A percentile compares a stretch with the other conserved stretches of the same genome.
Evolutionary conservation across 1,284 basidiomycete genomes (phyloP).

Genomic region (Erythrobasidium hasegawianum): DNA sequence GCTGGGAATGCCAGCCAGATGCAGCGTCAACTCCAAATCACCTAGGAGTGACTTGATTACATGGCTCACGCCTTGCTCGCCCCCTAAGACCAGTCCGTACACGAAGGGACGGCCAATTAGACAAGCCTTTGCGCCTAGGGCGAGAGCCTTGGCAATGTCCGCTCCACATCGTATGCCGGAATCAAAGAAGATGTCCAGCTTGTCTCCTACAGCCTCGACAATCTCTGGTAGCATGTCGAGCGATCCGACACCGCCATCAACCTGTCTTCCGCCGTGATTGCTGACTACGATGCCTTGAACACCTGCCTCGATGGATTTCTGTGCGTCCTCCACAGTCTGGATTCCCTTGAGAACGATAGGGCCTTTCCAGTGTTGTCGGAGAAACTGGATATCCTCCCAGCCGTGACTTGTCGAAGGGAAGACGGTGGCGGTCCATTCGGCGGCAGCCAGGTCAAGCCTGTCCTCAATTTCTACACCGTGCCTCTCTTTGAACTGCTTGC

Average conservation of each 20-base stretch:
- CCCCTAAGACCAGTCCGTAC: constrained; percentile 62
- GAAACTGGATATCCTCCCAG: constrained; percentile 31
- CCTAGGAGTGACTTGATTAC: constrained; percentile 61
- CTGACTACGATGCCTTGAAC: constrained; percentile 67
- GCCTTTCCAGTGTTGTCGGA: constrained; percentile 54
- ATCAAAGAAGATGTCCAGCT: constrained; percentile 69
- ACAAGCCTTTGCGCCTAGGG: constrained; percentile 8
- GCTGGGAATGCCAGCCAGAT: no score
- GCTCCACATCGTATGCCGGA: constrained; percentile 49
- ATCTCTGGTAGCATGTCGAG: constrained; percentile 64
- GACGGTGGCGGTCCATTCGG: constrained; percentile 4
- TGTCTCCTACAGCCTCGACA: constrained; percentile 52
- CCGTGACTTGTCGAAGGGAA: background rate
- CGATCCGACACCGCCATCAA: constrained; percentile 71
- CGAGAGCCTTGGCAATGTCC: constrained; percentile 21
- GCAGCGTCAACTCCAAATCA: constrained; percentile 59
- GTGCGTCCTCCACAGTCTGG: constrained; percentile 50
- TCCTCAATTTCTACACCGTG: background rate
- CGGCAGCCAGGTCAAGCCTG: background rate
- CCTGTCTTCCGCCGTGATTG: constrained; percentile 73
- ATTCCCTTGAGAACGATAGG: constrained; percentile 60
- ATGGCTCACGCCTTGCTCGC: constrained; percentile 63
- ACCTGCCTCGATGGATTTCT: constrained; percentile 60
- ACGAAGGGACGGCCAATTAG: constrained; percentile 58
- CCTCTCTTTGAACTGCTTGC: background rate